These are phyloP conservation scores for Avicennia marina DNA, from an alignment of 257 asterid genomes.

Conservation along the genomic window DNA sequence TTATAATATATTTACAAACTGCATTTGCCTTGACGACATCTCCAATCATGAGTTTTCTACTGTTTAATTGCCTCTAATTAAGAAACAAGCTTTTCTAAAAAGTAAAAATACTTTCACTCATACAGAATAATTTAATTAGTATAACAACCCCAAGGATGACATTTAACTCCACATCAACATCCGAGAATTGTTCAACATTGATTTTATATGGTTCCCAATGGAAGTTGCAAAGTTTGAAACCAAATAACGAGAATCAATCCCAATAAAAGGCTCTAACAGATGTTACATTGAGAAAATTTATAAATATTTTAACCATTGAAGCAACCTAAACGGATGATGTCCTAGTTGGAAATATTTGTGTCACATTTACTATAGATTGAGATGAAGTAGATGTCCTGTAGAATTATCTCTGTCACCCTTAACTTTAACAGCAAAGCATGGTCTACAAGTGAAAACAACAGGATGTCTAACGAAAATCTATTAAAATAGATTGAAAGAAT, in stretches of 20 bases:
- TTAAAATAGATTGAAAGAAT: too few relatives aligned
- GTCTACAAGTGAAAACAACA: background rate
- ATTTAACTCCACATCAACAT: slow-evolving; percentile 35
- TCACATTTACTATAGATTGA: too few relatives aligned
- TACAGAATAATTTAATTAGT: background rate
- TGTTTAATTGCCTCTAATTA: too few relatives aligned
- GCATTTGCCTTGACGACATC: background rate
- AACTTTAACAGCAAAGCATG: background rate
- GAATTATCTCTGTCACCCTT: too few relatives aligned
- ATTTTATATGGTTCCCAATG: slow-evolving; percentile 66
- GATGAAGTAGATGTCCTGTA: too few relatives aligned
- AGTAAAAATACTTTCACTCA: too few relatives aligned
- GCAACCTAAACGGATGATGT: background rate
- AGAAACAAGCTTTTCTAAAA: too few relatives aligned
- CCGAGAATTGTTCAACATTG: slow-evolving; percentile 53
- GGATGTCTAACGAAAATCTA: too few relatives aligned
- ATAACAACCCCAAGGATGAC: background rate
- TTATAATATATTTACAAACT: too few relatives aligned
- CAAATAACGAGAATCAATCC: background rate
- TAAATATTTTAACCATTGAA: background rate
- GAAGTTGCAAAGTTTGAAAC: slow-evolving; percentile 44
- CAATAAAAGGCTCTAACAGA: background rate
- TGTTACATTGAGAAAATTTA: background rate
- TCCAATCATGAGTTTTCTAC: too few relatives aligned
- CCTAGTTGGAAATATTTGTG: too few relatives aligned